phyloP scores from a whole-genome alignment of 306 rosid species.

The Corylus avellana region DNA sequence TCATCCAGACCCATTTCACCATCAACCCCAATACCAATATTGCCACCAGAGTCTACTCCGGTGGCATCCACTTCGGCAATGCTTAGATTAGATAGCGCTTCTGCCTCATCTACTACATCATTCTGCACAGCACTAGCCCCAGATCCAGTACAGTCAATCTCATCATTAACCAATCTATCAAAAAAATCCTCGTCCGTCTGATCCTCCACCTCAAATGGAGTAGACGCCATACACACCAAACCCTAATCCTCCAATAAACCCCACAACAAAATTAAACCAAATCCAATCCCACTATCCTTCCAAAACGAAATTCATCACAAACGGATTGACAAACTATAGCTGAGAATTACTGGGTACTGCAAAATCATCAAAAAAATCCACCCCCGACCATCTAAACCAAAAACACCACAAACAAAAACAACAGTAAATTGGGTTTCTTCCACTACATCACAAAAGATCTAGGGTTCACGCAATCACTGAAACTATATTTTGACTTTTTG shows the following conservation, averaged over 20 bases:
- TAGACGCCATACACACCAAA: slow-evolving; percentile 66
- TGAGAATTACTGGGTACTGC: not conserved
- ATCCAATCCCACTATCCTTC: not conserved
- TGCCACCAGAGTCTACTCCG: slow-evolving; percentile 13
- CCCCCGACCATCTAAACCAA: not conserved
- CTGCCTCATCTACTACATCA: slow-evolving; percentile 57
- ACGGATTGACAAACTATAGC: not conserved
- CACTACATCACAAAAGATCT: not conserved
- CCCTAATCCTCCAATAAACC: slow-evolving; percentile 34
- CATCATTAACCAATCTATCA: slow-evolving; percentile 85
- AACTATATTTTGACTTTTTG: not conserved
- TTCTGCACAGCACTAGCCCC: slow-evolving; percentile 34
- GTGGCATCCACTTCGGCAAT: slow-evolving; percentile 33
- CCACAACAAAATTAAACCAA: not conserved
- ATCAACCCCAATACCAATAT: slow-evolving; percentile 5
- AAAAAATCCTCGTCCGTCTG: slow-evolving; percentile 88
- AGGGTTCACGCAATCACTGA: not conserved
- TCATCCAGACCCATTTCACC: slow-evolving; percentile 30
- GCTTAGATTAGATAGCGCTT: slow-evolving; percentile 52
- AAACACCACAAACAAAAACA: not conserved
- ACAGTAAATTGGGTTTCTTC: not conserved
- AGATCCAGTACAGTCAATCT: slow-evolving; percentile 30
- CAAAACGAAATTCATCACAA: not conserved
- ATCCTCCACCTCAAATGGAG: slow-evolving; percentile 84
- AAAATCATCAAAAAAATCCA: not conserved